Evolutionary conservation across 345 rosid genomes (phyloP).

Genomic region (Chamaenerion angustifolium): DNA sequence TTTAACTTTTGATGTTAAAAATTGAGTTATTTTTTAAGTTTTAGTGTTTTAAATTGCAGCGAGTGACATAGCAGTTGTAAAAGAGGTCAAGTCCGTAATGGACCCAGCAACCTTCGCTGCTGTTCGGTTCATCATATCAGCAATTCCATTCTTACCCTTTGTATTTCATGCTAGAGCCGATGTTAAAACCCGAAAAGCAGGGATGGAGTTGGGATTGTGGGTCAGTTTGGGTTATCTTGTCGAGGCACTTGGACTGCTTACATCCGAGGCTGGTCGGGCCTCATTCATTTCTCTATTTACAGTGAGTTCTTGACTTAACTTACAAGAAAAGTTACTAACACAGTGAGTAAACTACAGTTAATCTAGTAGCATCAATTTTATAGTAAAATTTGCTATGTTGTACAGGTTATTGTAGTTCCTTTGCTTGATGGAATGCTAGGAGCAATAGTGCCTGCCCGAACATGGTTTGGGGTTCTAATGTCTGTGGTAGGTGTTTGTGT

Average conservation of each 20-base stretch:
- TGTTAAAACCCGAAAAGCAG: constrained; percentile 36
- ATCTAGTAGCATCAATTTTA: too few relatives aligned
- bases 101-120: constrained; percentile 45
- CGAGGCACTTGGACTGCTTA: constrained; percentile 44
- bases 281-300: constrained; percentile 41
- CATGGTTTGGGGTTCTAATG: constrained; percentile 54
- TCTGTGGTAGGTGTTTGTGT: constrained; percentile 41
- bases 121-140: constrained; percentile 35
- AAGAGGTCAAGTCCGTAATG: constrained; percentile 36
- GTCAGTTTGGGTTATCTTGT: constrained; percentile 43
- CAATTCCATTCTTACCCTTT: constrained; percentile 45
- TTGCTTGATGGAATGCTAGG: constrained; percentile 68
- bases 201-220: constrained; percentile 59
- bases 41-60: constrained; percentile 23
- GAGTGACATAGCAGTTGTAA: constrained; percentile 44
- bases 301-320: constrained; percentile 18
- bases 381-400: background rate
- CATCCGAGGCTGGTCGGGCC: constrained; percentile 56
- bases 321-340: too few relatives aligned
- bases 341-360: background rate
- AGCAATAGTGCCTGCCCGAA: constrained; percentile 37
- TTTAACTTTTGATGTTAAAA: background rate
- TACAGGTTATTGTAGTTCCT: constrained; percentile 57
- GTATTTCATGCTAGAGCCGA: constrained; percentile 22
- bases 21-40: background rate